Conservation (phyloP, 169 alveolate species). For the Theileria orientalis region DNA sequence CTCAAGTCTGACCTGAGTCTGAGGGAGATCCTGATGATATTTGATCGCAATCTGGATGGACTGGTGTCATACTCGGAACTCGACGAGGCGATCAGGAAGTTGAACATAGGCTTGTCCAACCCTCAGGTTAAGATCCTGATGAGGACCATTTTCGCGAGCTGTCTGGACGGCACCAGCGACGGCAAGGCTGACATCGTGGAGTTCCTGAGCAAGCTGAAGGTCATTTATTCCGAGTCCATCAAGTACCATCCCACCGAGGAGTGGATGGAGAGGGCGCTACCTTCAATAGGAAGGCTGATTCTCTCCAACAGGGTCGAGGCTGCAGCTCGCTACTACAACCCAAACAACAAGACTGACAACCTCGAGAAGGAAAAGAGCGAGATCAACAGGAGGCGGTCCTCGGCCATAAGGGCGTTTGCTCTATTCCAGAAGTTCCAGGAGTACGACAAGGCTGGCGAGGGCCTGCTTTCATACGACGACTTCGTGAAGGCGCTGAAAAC, state of each 20-base stretch:
- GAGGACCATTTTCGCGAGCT: slow-evolving; percentile 73
- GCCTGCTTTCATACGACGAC: slow-evolving; percentile 78
- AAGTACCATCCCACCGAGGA: slow-evolving; percentile 68
- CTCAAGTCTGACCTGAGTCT: slow-evolving; percentile 77
- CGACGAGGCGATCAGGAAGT: slow-evolving; percentile 77
- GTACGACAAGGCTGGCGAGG: slow-evolving; percentile 73
- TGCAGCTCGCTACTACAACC: slow-evolving; percentile 80
- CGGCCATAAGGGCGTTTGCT: slow-evolving; percentile 84
- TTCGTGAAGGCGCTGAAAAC: slow-evolving; percentile 77
- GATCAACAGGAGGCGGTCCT: slow-evolving; percentile 74
- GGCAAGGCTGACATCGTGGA: slow-evolving; percentile 83
- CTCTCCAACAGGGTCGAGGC: slow-evolving; percentile 82
- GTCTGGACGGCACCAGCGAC: slow-evolving; percentile 68
- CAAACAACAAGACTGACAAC: slow-evolving; percentile 54
- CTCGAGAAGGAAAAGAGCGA: slow-evolving; percentile 19
- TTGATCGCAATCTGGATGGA: slow-evolving; percentile 82
- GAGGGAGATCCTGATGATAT: slow-evolving; percentile 78
- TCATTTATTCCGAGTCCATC: slow-evolving; percentile 73
- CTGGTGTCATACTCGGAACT: slow-evolving; percentile 78
- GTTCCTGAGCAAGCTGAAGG: slow-evolving; percentile 81
- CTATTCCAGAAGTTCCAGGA: slow-evolving; percentile 83
- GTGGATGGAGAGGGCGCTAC: slow-evolving; percentile 79
- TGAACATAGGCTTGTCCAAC: slow-evolving; percentile 75
- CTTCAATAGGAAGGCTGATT: slow-evolving; percentile 79
- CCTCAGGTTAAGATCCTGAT: slow-evolving; percentile 82